Base-by-base conservation (phyloP, 257 asterid genomes). In the Salvia splendens region DNA sequence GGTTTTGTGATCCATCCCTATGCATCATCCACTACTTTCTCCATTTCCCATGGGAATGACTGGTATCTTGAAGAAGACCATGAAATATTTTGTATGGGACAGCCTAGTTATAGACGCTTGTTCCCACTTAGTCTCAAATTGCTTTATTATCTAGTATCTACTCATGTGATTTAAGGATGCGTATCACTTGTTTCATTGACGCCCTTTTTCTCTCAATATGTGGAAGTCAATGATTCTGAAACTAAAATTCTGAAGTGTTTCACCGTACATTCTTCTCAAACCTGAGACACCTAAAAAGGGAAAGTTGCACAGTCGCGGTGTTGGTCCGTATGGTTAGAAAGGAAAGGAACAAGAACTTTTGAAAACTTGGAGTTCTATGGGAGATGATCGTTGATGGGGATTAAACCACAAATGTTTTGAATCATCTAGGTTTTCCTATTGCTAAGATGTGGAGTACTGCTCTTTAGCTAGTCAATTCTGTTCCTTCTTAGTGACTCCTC, bases 381-480 rank as follows among this genome's bases (percentile, higher is more conserved):
- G 41, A 11, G 61, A 30, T 16, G 17, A 55, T 55, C 0, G 20
- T 5, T 55, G 43, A 33, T 55, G 61, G 60, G 61, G 12, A 42
- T 55, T n/a, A 55, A 30, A 32, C 43, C 42, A 5, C 61, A 55
- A 55, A 12, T 4, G 35, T 55, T 55, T 55, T 12, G 5, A 40
- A 55, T 42, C 61, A 30, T 30, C 12, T 5, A 5, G 6, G 3
- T 12, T 30, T 4, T 32, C 41, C 0, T 32, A 3, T 9, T 30
- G 42, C 6, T 55, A 32, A 11, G 20, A 12, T 28, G 40, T 53
- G 51, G 45, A 14, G 8, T 32, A 12, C 42, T 5, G 42, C 61
- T 30, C 61, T 55, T 12, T 30, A 28, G 61, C 61, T 53, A 9
- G 43, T 56, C 43, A 56, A 0, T 56, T 56, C 5, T 32, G 61